Percentiles rank a stretch among this genome's conserved stretches.
phyloP scores from a whole-genome alignment of 2,329 filamentous ascomycete species.

The Dryadomyces quercivorus region DNA sequence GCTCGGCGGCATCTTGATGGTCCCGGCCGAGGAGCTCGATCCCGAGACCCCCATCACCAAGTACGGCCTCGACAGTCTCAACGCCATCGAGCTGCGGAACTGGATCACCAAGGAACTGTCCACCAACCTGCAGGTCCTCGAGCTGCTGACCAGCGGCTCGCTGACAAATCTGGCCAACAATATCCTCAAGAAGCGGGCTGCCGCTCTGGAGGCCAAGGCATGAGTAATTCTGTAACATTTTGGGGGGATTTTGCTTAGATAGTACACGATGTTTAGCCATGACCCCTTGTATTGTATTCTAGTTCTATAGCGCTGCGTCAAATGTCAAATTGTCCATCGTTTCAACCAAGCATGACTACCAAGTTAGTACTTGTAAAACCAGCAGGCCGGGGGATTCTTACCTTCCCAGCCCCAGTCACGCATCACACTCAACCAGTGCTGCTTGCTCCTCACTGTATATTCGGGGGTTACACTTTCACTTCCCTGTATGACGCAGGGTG shows the following conservation, averaged over 20 bases:
- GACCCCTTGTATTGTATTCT: too few species aligned
- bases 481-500: too few species aligned
- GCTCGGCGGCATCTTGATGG: slow-evolving; percentile 34
- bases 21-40: slow-evolving; percentile 36
- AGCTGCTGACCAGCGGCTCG: slow-evolving; percentile 37
- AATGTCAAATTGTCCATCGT: too few species aligned
- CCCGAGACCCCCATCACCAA: slow-evolving; percentile 26
- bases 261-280: too few species aligned
- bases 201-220: too few species aligned
- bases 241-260: too few species aligned
- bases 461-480: neutral
- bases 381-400: too few species aligned
- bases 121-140: slow-evolving; percentile 39
- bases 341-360: neutral
- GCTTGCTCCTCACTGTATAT: neutral
- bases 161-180: too few species aligned
- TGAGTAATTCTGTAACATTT: too few species aligned
- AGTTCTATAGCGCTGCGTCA: too few species aligned
- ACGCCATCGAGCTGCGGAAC: slow-evolving; percentile 37
- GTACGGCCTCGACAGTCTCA: slow-evolving; percentile 34
- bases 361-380: neutral
- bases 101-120: slow-evolving; percentile 37
- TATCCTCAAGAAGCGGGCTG: too few species aligned
- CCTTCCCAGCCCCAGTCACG: slow-evolving; percentile 6
- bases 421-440: slow-evolving; percentile 5